Percentiles rank a stretch among this genome's conserved stretches.
phyloP scores from a whole-genome alignment of 345 rosid species.

The Arabis alpina region DNA sequence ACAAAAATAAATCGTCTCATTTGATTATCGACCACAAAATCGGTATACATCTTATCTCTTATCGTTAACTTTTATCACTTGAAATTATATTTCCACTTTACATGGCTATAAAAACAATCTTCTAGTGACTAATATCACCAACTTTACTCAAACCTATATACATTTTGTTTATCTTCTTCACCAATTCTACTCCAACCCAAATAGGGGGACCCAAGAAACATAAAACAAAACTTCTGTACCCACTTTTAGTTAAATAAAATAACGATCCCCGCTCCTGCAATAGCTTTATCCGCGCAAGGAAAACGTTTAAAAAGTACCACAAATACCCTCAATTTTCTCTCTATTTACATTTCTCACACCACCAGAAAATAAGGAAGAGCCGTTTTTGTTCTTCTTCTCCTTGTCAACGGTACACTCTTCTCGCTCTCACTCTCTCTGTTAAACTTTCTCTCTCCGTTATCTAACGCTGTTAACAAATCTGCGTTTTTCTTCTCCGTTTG shows the following conservation, averaged over 20 bases:
- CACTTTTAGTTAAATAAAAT: background rate
- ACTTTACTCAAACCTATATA: background rate
- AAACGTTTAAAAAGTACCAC: conserved; percentile 29
- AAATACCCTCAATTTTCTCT: conserved; percentile 39
- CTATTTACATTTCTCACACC: conserved; percentile 23
- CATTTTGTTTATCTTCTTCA: no score
- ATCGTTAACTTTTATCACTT: background rate
- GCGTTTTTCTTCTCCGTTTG: conserved; percentile 40
- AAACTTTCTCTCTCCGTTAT: conserved; percentile 39
- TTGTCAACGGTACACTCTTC: conserved; percentile 13
- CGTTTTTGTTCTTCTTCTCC: conserved; percentile 21
- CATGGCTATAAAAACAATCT: background rate
- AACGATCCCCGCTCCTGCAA: conserved; percentile 27
- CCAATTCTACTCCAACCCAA: no score
- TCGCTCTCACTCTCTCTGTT: background rate
- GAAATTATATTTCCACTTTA: background rate
- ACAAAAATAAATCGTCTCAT: no score
- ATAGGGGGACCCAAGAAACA: background rate
- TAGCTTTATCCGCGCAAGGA: conserved; percentile 46
- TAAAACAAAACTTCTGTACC: background rate
- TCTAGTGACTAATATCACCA: background rate
- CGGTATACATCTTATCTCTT: background rate
- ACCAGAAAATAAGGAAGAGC: conserved; percentile 17
- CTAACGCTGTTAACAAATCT: conserved; percentile 48
- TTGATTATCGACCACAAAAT: background rate